These are phyloP conservation scores for Oryza rufipogon DNA, from an alignment of 176 grass and related monocot genomes.

Conservation along the genomic window DNA sequence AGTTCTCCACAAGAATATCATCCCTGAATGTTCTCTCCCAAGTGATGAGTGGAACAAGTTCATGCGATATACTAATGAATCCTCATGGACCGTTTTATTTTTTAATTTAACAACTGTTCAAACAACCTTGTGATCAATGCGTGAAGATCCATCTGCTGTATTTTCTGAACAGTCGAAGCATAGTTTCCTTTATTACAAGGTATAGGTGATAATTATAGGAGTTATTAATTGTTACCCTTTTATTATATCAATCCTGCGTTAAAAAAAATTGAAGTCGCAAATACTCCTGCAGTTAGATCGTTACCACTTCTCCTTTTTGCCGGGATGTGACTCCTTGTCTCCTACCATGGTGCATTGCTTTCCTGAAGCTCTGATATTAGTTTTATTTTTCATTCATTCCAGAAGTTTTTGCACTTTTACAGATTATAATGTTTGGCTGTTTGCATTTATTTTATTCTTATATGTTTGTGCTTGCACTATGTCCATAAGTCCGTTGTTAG, in stretches of 20 bases:
- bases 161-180: too few species aligned
- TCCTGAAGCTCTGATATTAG: background rate
- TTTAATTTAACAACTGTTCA: background rate
- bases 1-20: background rate
- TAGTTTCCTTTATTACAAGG: too few species aligned
- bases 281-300: background rate
- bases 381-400: background rate
- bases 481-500: background rate
- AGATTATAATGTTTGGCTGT: background rate
- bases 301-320: too few species aligned
- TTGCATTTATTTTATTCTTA: background rate
- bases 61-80: background rate
- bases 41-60: background rate
- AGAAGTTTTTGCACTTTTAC: background rate
- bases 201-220: too few species aligned
- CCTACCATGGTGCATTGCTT: too few species aligned
- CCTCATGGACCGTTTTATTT: background rate
- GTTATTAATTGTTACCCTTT: too few species aligned
- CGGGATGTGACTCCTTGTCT: too few species aligned
- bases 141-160: too few species aligned
- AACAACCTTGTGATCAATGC: too few species aligned
- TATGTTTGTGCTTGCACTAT: background rate
- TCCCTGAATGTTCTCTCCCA: background rate
- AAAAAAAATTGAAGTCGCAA: background rate
- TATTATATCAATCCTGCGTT: background rate